A percentile compares a stretch with the other conserved stretches of the same genome.
phyloP scores from a whole-genome alignment of 768 basidiomycete species.

The Russula sp. region DNA sequence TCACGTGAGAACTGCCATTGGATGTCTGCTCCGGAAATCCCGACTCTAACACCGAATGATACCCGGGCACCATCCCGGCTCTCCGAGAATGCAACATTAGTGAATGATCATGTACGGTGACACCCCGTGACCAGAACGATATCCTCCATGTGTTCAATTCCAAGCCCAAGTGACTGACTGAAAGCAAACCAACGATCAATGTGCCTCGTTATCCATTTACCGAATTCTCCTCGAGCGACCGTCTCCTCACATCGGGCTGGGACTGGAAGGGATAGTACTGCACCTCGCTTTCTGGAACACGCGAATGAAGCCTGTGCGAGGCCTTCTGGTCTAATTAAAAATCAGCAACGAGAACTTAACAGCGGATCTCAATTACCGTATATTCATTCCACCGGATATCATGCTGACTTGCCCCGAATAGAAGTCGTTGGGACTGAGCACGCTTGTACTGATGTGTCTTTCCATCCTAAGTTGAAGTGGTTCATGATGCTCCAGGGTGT shows the following conservation, averaged over 20 bases:
- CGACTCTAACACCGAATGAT: not conserved
- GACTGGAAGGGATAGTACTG: not conserved
- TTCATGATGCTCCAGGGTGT: not conserved
- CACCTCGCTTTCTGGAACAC: not conserved
- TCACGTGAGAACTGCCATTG: not conserved
- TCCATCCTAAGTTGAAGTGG: not conserved
- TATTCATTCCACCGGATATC: not conserved
- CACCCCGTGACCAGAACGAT: not conserved
- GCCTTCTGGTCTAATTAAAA: not conserved
- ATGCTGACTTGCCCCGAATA: not conserved
- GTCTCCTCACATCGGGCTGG: not conserved
- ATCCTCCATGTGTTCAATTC: not conserved
- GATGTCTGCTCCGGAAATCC: not conserved
- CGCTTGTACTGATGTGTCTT: not conserved
- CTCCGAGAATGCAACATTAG: not conserved
- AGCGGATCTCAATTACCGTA: not conserved
- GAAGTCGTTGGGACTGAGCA: not conserved
- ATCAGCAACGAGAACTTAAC: not conserved
- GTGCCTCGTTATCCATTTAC: not conserved
- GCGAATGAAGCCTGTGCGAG: not conserved
- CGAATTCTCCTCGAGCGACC: not conserved
- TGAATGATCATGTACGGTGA: not conserved
- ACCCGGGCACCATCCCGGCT: not conserved
- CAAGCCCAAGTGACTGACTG: not conserved
- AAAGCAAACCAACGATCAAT: not conserved